Conservation (phyloP, 352 stramenopile genomes). For the Phytophthora gonapodyides region DNA sequence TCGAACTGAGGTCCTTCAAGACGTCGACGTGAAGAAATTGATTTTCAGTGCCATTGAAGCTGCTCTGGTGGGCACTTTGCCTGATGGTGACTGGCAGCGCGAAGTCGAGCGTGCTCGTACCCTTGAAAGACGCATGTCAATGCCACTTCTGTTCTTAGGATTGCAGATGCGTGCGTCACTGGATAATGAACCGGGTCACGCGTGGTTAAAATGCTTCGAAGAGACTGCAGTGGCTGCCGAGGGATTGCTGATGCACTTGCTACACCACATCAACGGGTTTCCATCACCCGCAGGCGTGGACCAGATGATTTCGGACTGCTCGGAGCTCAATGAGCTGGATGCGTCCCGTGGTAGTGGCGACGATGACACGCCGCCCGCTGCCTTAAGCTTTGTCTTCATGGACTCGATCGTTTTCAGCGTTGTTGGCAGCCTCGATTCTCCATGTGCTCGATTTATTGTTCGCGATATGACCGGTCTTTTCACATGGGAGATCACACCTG, state of each 20-base stretch:
- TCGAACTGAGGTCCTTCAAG: constrained; percentile 71
- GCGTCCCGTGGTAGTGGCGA: constrained; percentile 31
- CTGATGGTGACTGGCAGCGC: constrained; percentile 78
- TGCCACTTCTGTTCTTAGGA: constrained; percentile 83
- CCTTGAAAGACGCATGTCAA: constrained; percentile 70
- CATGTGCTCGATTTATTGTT: constrained; percentile 76
- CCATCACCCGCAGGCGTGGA: constrained; percentile 83
- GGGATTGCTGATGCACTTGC: constrained; percentile 82
- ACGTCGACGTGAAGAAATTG: constrained; percentile 82
- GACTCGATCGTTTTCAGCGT: constrained; percentile 87
- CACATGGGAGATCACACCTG: constrained; percentile 80
- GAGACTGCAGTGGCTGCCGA: constrained; percentile 84
- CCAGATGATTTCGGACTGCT: constrained; percentile 83
- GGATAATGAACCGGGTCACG: constrained; percentile 69
- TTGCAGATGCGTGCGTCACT: constrained; percentile 85
- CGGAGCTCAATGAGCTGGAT: constrained; percentile 63
- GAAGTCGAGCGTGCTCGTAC: constrained; percentile 77
- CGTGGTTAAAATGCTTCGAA: constrained; percentile 83
- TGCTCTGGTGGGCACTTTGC: constrained; percentile 79
- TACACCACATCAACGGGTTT: constrained; percentile 88
- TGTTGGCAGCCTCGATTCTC: constrained; percentile 78
- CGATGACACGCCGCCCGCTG: constrained; percentile 36
- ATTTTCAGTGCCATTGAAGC: constrained; percentile 88
- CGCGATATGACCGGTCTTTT: constrained; percentile 87
- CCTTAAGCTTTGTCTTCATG: constrained; percentile 90